Evolutionary conservation across 2,329 filamentous ascomycete genomes (phyloP).

Genomic region (Hymenoscyphus scutula): DNA sequence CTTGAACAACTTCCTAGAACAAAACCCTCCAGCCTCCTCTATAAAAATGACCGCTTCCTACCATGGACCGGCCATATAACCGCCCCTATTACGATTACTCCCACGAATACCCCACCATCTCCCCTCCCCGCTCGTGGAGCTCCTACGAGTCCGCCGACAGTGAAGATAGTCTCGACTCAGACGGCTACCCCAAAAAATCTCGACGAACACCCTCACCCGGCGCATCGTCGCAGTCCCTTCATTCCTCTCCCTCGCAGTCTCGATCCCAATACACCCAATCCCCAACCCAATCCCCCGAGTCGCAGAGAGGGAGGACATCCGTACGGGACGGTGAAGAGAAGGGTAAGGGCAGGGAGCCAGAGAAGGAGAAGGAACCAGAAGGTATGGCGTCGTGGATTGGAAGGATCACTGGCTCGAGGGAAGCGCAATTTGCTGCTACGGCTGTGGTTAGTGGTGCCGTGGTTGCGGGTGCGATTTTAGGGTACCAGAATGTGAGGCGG

Average conservation of each 20-base stretch:
- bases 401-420: slow-evolving; percentile 23
- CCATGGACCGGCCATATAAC: slow-evolving; percentile 26
- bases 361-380: slow-evolving; percentile 13
- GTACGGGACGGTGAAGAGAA: background rate
- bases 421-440: slow-evolving; percentile 64
- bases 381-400: slow-evolving; percentile 33
- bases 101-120: slow-evolving; percentile 16
- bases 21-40: background rate
- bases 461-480: slow-evolving; percentile 58
- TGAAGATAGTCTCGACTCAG: slow-evolving; percentile 11
- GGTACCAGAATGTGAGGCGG: slow-evolving; percentile 58
- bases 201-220: background rate
- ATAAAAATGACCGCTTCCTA: slow-evolving; percentile 19
- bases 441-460: slow-evolving; percentile 63
- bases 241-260: background rate
- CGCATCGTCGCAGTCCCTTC: background rate
- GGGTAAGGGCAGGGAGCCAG: background rate
- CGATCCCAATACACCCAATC: background rate
- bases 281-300: background rate
- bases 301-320: background rate
- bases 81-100: slow-evolving; percentile 14
- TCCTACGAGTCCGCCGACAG: slow-evolving; percentile 5
- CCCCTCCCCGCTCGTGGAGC: slow-evolving; percentile 6
- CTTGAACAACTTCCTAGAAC: background rate
- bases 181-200: slow-evolving; percentile 6